phyloP scores from a whole-genome alignment of 2,329 filamentous ascomycete genomes.

The Fusarium burgessii region DNA sequence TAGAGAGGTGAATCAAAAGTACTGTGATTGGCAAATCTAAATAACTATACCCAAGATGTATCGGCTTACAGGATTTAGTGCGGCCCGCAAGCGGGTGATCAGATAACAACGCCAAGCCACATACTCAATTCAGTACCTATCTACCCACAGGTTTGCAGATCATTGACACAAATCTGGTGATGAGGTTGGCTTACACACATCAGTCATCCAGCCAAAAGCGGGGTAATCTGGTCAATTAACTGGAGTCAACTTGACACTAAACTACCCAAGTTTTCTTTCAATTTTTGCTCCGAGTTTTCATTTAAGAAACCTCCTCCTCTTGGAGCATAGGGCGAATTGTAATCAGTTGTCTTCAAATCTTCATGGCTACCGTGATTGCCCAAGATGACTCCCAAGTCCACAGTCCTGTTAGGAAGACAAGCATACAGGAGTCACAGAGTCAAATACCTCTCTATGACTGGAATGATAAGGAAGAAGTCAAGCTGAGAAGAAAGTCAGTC shows the following conservation, averaged over 20 bases:
- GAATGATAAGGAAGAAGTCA: constrained; percentile 1
- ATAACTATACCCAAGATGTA: background rate
- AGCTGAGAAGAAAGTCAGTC: background rate
- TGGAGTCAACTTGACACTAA: rapidly evolving
- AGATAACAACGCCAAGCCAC: background rate
- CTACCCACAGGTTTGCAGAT: background rate
- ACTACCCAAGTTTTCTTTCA: background rate
- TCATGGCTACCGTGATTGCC: rapidly evolving
- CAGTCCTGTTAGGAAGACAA: rapidly evolving
- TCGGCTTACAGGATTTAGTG: background rate
- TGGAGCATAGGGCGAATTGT: too few relatives aligned
- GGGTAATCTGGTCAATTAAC: background rate
- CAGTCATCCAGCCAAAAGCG: background rate
- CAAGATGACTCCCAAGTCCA: rapidly evolving
- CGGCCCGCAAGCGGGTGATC: background rate
- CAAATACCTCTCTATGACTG: background rate
- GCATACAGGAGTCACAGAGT: background rate
- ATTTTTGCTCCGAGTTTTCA: too few relatives aligned
- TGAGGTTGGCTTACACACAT: background rate
- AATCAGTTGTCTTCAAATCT: rapidly evolving
- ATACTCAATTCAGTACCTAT: background rate
- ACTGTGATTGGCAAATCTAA: background rate
- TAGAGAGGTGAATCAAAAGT: too few relatives aligned
- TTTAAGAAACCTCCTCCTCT: background rate
- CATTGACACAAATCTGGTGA: rapidly evolving